Base-by-base conservation (phyloP, 257 asterid genomes). In the Mentha longifolia region DNA sequence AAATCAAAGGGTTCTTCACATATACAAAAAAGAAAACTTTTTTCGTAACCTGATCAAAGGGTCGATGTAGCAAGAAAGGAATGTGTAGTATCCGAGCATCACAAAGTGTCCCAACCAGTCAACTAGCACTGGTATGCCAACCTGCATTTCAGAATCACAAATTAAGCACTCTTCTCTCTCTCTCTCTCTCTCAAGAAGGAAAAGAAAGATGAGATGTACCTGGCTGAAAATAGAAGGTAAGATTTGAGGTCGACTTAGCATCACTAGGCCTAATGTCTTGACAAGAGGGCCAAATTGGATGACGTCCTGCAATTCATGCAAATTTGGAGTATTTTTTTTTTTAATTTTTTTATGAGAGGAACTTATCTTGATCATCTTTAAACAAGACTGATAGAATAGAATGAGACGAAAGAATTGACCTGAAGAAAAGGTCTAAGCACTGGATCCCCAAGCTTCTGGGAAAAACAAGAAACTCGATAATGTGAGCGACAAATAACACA, bases 351-450 rank as follows among this genome's bases (percentile, higher is more conserved):
- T 3, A 33, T 33, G 37, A 33, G 37, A 33, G 37, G 7, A 33
- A 33, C 46, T 41, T 6, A 7, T 41, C 68, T 39, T 50, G 39
- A 16, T 15, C 41, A 64, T 62, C 63, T n/a, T 33, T 1, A 33
- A 33, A 35, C 52, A 65, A 51, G 52, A 76, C 52, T 37, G 11
- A 9, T 22, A 9, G 65, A 46, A 70, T 56, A 28, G 28, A 61
- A 17, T 12, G 16, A 16, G 62, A 41, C 9, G 41, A 17, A 46
- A 43, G 31, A n/a, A 49, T 55, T 63, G 70, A 92, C 98, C 98
- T 93, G 98, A 77, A 94, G 98, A 83, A 94, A 94, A 11, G 98
- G 98, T 68, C 97, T 84, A 74, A 94, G 88, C 83, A 94, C 98
- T 0, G 96, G 96, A 76, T 94, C 97, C 20, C 98, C 98, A 19